Base-by-base conservation (phyloP, 2,329 filamentous ascomycete species). In the Hypoxylon sp. region DNA sequence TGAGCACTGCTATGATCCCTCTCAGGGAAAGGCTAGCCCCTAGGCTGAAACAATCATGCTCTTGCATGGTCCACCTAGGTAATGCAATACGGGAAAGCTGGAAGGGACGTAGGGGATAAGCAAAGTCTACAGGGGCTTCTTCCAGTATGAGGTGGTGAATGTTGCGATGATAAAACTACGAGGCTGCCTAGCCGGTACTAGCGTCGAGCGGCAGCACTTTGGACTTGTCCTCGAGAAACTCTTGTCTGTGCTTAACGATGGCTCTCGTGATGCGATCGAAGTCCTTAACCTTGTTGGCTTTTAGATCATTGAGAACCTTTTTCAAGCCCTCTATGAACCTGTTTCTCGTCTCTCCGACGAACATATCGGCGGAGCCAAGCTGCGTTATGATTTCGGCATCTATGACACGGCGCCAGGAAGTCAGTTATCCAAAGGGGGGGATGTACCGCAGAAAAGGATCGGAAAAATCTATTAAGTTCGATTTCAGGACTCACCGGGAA, bases 321-420 rank as follows among this genome's bases (percentile, higher is more conserved):
- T 85, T 85, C 51, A 93, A 84, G 24, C 90, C 90, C 33, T 83
- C 81, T 72, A 88, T 88, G 80, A 91, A 93, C 68, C 84, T 83
- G 63, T 85, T 82, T 77, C 87, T 87, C 69, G 90, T 85, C 65
- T 89, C 86, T 72, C 86, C 86, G 46, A 84, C 86, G 76, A 88
- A 90, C 71, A 88, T 88, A 68, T 90, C 88, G 48, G 88, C 85
- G 51, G 86, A 89, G 48, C 91, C 91, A 58, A 94, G 86, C 72
- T 92, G 89, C 63, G 92, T 85, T 71, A 94, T 87, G 71, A 94
- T 90, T 77, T 90, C 88, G 78, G 91, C 89, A 83, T 93, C 92
- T 94, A 81, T 70, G 78, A 72, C 73, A 76, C 74, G 74, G 66
- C 63, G 70, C 73, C 74, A 75, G 72, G 75, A 74, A 77, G 85